Base-by-base conservation (phyloP, 805 yeast species). In the Candida qinlingensis region DNA sequence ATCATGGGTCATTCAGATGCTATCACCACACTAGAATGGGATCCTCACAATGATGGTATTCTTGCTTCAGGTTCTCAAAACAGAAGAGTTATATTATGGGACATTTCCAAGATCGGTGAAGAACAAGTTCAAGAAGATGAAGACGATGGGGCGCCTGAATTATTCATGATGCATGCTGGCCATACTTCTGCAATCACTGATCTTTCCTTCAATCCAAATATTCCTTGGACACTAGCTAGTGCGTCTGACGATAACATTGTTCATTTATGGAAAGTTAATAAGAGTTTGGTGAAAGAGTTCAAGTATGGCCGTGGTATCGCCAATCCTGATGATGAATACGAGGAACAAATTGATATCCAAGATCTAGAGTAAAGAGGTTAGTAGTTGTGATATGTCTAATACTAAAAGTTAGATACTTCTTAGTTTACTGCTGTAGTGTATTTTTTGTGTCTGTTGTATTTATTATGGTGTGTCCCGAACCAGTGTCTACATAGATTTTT, bases 111-210 rank as follows among this genome's bases (percentile, higher is more conserved):
- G 56, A 83, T 89, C 36, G 97, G 97, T 4, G 86, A 82, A 53
- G 96, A 88, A 60, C 96, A 87, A 64, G 75, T 75, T 11, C 90
- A 81, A 55, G 96, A 88, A 56, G 96, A 89, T 61, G 86, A 89
- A 31, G 96, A 86, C 54, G 97, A 89, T 59, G 97, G 96, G 37
- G 85, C 85, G 29, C 92, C 96, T 5, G 97, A 89, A 64, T 67
- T 89, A 35, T 71, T 88, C 57, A 85, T 88, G 90, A 85, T 89
- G 83, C 96, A 89, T 62, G 96, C 95, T 37, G 96, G 96, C 25
- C 96, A 89, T 61, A 83, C 90, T 19, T 84, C 88, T 13, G 74
- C 84, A 6, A 83, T 87, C 13, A 81, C 83, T 39, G 96, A 87
- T 62, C 72, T 87, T 55, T 76, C 81, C 34, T 82, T 87, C 74